Conservation (phyloP, 208 protist species). For the Trypanosoma platydactyli region DNA sequence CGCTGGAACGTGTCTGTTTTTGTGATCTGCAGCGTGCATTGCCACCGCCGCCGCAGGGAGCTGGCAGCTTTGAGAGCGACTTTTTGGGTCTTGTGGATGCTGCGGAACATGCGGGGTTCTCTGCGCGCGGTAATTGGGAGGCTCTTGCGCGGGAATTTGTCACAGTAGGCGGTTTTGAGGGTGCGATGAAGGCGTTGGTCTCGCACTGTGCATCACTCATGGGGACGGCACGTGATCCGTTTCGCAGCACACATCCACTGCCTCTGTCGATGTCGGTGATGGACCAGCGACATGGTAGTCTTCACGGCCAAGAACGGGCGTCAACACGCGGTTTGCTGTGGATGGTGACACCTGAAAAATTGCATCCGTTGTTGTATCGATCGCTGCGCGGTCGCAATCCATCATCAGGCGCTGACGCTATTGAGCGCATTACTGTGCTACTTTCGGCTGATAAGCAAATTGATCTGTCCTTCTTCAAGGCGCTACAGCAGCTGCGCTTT, state of each 20-base stretch:
- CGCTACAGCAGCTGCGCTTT: constrained; percentile 89
- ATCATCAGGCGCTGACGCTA: constrained; percentile 83
- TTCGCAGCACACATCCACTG: constrained; percentile 69
- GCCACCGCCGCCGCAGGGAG: constrained; percentile 59
- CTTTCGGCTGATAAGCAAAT: constrained; percentile 76
- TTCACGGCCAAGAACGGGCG: constrained; percentile 85
- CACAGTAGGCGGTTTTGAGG: constrained; percentile 63
- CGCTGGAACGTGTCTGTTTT: constrained; percentile 85
- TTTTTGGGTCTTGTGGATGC: constrained; percentile 66
- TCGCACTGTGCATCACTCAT: constrained; percentile 75
- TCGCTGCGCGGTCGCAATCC: constrained; percentile 63
- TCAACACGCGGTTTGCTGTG: constrained; percentile 84
- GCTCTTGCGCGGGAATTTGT: constrained; percentile 59
- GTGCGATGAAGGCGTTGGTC: constrained; percentile 54
- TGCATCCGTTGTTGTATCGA: constrained; percentile 65
- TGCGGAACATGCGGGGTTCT: constrained; percentile 42
- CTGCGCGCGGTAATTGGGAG: constrained; percentile 73
- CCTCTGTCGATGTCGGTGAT: constrained; percentile 31
- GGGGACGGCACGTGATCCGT: constrained; percentile 72
- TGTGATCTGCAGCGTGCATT: constrained; percentile 70
- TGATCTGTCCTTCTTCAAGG: constrained; percentile 87
- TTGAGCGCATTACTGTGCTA: constrained; percentile 87
- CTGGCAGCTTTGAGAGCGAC: constrained; percentile 82
- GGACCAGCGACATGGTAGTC: constrained; percentile 27
- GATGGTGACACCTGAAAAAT: constrained; percentile 74